A percentile compares a stretch with the other conserved stretches of the same genome.
phyloP scores from a whole-genome alignment of 192 early-diverging fungal genomes.

The Podila minutissima region DNA sequence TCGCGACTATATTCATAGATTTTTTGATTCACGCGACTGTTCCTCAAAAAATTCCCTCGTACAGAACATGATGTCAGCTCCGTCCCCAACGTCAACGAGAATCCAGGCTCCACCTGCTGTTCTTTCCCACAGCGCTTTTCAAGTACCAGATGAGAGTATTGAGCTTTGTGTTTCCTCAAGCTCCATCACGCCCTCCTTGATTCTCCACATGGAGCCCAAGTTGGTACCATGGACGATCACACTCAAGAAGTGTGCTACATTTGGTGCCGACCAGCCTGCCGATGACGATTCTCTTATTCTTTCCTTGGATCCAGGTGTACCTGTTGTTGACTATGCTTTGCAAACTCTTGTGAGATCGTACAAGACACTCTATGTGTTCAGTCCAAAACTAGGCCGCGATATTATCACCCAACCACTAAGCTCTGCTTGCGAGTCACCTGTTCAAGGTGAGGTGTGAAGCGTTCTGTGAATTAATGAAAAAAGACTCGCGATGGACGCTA shows the following conservation, averaged over 20 bases:
- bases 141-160: background rate
- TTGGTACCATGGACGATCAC: background rate
- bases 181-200: background rate
- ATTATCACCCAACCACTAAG: background rate
- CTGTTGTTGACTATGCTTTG: background rate
- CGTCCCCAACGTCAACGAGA: too few species aligned
- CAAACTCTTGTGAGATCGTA: background rate
- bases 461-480: background rate
- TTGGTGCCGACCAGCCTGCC: background rate
- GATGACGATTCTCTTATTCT: background rate
- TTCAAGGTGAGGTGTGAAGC: background rate
- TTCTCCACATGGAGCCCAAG: background rate
- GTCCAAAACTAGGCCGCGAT: background rate
- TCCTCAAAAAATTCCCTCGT: too few species aligned
- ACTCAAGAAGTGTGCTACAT: background rate
- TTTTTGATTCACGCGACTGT: too few species aligned
- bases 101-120: background rate
- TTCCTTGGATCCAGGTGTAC: background rate
- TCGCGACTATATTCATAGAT: too few species aligned
- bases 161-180: background rate
- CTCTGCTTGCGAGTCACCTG: background rate
- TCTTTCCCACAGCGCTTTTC: background rate
- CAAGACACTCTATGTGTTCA: background rate
- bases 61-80: too few species aligned
- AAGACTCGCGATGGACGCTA: background rate